Evolutionary conservation across 2,329 filamentous ascomycete genomes (phyloP).

Genomic region (Bipolaris zeicola): DNA sequence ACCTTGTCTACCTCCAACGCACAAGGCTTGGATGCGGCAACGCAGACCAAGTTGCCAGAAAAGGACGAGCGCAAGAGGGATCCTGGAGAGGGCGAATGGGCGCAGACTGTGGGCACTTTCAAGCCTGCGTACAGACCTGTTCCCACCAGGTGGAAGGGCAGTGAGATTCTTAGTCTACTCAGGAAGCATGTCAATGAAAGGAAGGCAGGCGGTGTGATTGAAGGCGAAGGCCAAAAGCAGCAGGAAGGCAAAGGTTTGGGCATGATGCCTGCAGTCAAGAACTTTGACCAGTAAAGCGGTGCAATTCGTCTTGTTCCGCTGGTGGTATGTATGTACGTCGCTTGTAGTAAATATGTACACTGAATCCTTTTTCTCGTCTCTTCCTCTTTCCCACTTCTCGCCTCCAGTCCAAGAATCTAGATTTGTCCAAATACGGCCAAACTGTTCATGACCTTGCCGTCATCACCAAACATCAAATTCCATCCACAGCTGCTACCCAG

Average conservation of each 20-base stretch:
- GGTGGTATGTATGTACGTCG: constrained; percentile 4
- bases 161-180: constrained; percentile 76
- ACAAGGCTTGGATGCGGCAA: constrained; percentile 53
- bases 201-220: constrained; percentile 64
- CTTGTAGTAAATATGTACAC: constrained; percentile 7
- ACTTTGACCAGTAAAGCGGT: constrained; percentile 48
- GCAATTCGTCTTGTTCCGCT: background rate
- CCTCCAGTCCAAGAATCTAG: background rate
- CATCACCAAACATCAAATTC: constrained; percentile 66
- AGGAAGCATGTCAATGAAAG: constrained; percentile 78
- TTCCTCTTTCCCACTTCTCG: background rate
- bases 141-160: constrained; percentile 81
- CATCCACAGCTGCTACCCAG: constrained; percentile 69
- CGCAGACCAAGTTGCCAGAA: constrained; percentile 51
- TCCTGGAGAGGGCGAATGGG: constrained; percentile 80
- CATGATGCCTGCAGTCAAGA: constrained; percentile 58
- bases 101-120: constrained; percentile 92
- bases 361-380: background rate
- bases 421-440: constrained; percentile 58
- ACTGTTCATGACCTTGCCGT: constrained; percentile 62
- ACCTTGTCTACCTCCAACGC: constrained; percentile 52
- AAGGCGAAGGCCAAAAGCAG: constrained; percentile 42
- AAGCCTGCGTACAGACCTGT: constrained; percentile 93
- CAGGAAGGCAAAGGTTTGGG: constrained; percentile 50
- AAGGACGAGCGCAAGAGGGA: constrained; percentile 58